These are phyloP conservation scores for Fusarium mundagurra DNA, from an alignment of 2,329 filamentous ascomycete species.

Conservation along the genomic window DNA sequence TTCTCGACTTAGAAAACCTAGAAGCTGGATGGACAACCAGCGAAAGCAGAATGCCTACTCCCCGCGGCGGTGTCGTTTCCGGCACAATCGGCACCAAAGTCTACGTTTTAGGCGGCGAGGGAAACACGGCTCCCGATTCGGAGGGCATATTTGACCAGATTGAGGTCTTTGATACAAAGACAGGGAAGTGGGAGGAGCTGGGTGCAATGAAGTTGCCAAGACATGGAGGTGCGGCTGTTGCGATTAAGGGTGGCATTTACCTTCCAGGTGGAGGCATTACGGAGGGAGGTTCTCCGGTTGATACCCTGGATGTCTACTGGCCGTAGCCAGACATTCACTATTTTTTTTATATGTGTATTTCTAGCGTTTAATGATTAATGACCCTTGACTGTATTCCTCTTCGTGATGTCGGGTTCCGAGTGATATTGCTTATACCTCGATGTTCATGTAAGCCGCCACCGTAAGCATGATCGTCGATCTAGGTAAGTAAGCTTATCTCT, in stretches of 20 bases:
- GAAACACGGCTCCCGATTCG: slow-evolving; percentile 32
- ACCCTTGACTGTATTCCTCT: not conserved
- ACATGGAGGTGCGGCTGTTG: slow-evolving; percentile 47
- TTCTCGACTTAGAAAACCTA: slow-evolving; percentile 44
- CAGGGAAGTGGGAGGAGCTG: slow-evolving; percentile 42
- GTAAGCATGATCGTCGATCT: not conserved
- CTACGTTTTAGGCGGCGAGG: slow-evolving; percentile 53
- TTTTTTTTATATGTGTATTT: not conserved
- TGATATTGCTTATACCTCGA: fast-evolving
- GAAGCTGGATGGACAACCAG: slow-evolving; percentile 43
- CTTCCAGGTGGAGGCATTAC: slow-evolving; percentile 49
- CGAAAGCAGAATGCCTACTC: slow-evolving; percentile 48
- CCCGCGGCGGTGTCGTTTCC: slow-evolving; percentile 48
- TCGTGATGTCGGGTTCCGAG: not conserved
- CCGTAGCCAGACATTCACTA: not conserved
- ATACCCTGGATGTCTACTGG: slow-evolving; percentile 28
- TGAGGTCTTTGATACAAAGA: slow-evolving; percentile 44
- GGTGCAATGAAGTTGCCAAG: slow-evolving; percentile 46
- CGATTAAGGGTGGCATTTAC: slow-evolving; percentile 42
- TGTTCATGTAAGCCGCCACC: not conserved
- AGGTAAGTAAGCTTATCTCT: not conserved
- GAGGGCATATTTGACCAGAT: slow-evolving; percentile 44
- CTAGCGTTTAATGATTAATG: slow-evolving; percentile 1
- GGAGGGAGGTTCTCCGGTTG: slow-evolving; percentile 30
- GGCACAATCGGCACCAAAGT: slow-evolving; percentile 42